Evolutionary conservation across 2,329 filamentous ascomycete genomes (phyloP).

Genomic region (Gnomoniopsis smithogilvyi): DNA sequence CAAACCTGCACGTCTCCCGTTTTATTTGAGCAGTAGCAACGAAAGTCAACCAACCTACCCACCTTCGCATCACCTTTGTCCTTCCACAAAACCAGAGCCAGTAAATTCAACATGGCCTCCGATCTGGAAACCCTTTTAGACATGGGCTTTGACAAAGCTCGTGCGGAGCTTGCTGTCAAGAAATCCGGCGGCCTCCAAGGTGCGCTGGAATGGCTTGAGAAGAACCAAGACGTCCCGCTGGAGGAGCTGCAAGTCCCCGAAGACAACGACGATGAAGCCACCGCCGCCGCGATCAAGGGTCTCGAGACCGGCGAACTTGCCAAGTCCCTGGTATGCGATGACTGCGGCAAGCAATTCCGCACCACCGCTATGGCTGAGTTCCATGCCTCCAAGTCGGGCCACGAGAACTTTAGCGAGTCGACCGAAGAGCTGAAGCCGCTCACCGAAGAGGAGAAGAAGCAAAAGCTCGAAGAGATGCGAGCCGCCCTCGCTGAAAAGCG

Average conservation of each 20-base stretch:
- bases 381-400: constrained; percentile 87
- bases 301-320: constrained; percentile 69
- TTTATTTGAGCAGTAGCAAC: not conserved
- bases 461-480: constrained; percentile 72
- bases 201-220: constrained; percentile 91
- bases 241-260: constrained; percentile 67
- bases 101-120: constrained; percentile 45
- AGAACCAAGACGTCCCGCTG: constrained; percentile 81
- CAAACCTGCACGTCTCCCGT: not conserved
- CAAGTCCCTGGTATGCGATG: constrained; percentile 85
- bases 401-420: constrained; percentile 89
- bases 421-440: constrained; percentile 88
- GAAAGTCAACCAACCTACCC: too few relatives aligned
- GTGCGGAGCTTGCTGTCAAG: constrained; percentile 80
- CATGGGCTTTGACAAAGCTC: constrained; percentile 80
- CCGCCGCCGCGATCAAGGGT: constrained; percentile 38
- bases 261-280: constrained; percentile 37
- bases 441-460: constrained; percentile 86
- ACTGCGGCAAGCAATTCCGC: constrained; percentile 89
- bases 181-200: constrained; percentile 78
- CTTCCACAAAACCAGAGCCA: not conserved
- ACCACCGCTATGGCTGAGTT: constrained; percentile 80
- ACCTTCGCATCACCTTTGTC: constrained; percentile 10
- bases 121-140: constrained; percentile 62
- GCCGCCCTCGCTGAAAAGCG: constrained; percentile 71